Evolutionary conservation across 1,284 basidiomycete genomes (phyloP), one percentile per base, ranked within the genome.

Genomic region (Rhodotorula sp.): DNA sequence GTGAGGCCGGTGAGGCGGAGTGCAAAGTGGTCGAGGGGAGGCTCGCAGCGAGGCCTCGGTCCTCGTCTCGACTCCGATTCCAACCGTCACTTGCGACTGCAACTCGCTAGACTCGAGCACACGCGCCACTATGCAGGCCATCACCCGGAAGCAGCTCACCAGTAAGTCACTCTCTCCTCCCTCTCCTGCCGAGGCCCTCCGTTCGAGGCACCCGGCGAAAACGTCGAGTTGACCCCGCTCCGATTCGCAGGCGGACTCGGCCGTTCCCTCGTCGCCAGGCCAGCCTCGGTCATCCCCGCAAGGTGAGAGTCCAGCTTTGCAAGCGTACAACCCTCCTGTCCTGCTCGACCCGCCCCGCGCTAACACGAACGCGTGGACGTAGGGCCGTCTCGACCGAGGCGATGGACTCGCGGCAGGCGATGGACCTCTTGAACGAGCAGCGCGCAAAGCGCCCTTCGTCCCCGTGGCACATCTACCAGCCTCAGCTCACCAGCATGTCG

Each of bases 381-480:
- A 74, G 72, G 51, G 31, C 63, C 21, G 80, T 91, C 43, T 87
- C 90, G 79, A 90, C 88, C 0, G 82, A 90, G 0, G 73, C 89
- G 10, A 84, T 88, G 12, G 84, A 88, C 2, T 84, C 87, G 0
- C 86, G 87, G 2, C 85, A 87, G 61, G 82, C 84, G 58, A 70
- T 81, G 59, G 85, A 85, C 8, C 88, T 96, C 74, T 85, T 98
- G 75, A 96, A 99, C 85, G 82, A 87, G 75, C 94, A 97, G 82
- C 89, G 96, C 75, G 84, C 91, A 64, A 84, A 86, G 63, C 90
- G 96, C 46, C 96, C 97, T 26, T 90, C 86, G 69, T 91, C 90
- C 79, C 96, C 97, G 18, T 70, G 69, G 71, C 69, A 68, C 70
- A 70, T 74, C 51, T 77, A 78, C 70, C 67, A 79, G 58, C 76